A percentile compares a stretch with the other conserved stretches of the same genome.
Conservation (phyloP, 2,329 filamentous ascomycete genomes). For the Ascochyta clinopodiicola region DNA sequence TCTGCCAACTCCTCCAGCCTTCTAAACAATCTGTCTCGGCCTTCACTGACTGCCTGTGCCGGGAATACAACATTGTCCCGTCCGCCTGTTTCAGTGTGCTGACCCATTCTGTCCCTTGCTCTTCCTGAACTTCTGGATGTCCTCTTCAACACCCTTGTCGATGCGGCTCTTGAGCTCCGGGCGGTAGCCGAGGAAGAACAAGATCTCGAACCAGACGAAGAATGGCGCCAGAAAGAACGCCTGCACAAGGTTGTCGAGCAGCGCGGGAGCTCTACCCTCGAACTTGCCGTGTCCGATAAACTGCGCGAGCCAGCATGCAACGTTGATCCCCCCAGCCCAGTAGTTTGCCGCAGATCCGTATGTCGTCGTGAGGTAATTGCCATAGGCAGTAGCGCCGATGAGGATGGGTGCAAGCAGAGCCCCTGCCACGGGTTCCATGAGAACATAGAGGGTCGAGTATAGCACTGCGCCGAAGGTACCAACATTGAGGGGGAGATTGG, state of each 20-base stretch:
- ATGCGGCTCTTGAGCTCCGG: slow-evolving; percentile 84
- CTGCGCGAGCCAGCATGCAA: slow-evolving; percentile 83
- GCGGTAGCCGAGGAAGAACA: slow-evolving; percentile 90
- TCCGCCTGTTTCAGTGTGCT: slow-evolving; percentile 7
- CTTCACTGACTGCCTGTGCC: slow-evolving; percentile 20
- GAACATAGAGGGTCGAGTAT: slow-evolving; percentile 82
- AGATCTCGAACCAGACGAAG: slow-evolving; percentile 94
- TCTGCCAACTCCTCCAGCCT: background rate
- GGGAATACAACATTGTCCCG: background rate
- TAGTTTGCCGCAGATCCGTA: slow-evolving; percentile 67
- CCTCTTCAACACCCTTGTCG: slow-evolving; percentile 74
- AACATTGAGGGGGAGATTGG: slow-evolving; percentile 65
- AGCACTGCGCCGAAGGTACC: slow-evolving; percentile 64
- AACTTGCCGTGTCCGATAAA: slow-evolving; percentile 91
- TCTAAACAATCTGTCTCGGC: background rate
- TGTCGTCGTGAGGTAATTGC: slow-evolving; percentile 74
- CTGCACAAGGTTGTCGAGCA: slow-evolving; percentile 91
- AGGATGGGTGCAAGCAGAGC: slow-evolving; percentile 77
- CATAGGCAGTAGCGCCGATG: slow-evolving; percentile 74
- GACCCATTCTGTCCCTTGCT: slow-evolving; percentile 56
- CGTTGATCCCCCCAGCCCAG: slow-evolving; percentile 71
- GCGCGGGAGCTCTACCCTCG: slow-evolving; percentile 84
- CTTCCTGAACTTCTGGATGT: slow-evolving; percentile 75
- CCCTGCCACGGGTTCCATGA: slow-evolving; percentile 93
- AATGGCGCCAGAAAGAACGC: slow-evolving; percentile 92